phyloP scores from a whole-genome alignment of 192 early-diverging fungal genomes.

The Chytriomyces sp. region DNA sequence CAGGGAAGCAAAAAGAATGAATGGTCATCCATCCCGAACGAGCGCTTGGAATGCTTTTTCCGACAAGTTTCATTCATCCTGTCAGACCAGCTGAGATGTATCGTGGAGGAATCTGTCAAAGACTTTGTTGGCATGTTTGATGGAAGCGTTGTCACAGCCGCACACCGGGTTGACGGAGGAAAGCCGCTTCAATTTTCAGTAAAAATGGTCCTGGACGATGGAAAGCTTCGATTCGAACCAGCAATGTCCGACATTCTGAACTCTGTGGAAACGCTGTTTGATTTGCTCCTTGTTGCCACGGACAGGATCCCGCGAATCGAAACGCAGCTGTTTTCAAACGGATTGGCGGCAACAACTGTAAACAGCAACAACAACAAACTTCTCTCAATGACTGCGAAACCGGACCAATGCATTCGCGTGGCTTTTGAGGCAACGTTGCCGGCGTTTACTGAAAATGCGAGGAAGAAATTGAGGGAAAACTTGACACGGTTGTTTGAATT shows the following conservation, averaged over 20 bases:
- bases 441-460: slow-evolving; percentile 46
- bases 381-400: slow-evolving; percentile 47
- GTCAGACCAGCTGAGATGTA: slow-evolving; percentile 55
- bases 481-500: slow-evolving; percentile 44
- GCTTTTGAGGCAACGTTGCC: slow-evolving; percentile 63
- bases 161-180: slow-evolving; percentile 27
- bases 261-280: slow-evolving; percentile 55
- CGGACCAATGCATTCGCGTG: slow-evolving; percentile 61
- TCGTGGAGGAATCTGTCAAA: slow-evolving; percentile 53
- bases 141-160: slow-evolving; percentile 29
- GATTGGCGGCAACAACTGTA: slow-evolving; percentile 33
- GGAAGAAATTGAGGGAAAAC: slow-evolving; percentile 40
- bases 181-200: slow-evolving; percentile 50
- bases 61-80: slow-evolving; percentile 56
- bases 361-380: slow-evolving; percentile 44
- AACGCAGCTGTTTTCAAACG: slow-evolving; percentile 60
- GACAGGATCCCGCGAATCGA: slow-evolving; percentile 63
- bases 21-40: slow-evolving; percentile 59
- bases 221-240: slow-evolving; percentile 56
- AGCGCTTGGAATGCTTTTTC: slow-evolving; percentile 62
- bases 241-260: slow-evolving; percentile 47
- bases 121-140: slow-evolving; percentile 62
- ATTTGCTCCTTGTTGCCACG: slow-evolving; percentile 50
- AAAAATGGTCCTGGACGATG: slow-evolving; percentile 52
- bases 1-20: slow-evolving; percentile 62